Evolutionary conservation across 352 stramenopile genomes (phyloP).

Genomic region (Globisporangium carolinianum): DNA sequence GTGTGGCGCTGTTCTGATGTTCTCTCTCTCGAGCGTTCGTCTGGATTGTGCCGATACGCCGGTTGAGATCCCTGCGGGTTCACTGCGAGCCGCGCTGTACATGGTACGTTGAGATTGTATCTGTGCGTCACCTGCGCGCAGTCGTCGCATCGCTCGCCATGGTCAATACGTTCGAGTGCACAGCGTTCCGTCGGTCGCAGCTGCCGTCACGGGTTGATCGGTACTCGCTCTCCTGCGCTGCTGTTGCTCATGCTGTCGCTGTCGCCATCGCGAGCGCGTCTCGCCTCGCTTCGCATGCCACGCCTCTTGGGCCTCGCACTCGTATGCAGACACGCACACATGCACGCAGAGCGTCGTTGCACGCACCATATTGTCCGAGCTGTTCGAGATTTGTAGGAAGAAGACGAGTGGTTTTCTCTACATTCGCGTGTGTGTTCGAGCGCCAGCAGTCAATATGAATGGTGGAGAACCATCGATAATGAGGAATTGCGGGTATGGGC

Average conservation of each 20-base stretch:
- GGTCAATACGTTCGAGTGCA: too few species aligned
- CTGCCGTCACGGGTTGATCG: background rate
- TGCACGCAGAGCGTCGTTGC: background rate
- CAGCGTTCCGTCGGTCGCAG: background rate
- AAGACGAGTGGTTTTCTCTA: conserved; percentile 74
- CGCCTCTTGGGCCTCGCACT: background rate
- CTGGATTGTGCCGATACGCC: too few species aligned
- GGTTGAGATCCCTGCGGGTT: background rate
- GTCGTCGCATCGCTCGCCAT: too few species aligned
- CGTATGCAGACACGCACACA: conserved; percentile 1
- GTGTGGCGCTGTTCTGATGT: too few species aligned
- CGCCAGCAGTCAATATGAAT: conserved; percentile 30
- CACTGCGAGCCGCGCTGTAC: background rate
- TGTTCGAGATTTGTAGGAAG: conserved; percentile 83
- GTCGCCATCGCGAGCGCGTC: background rate
- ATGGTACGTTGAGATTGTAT: too few species aligned
- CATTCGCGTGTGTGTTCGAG: conserved; percentile 7
- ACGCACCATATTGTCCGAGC: conserved; percentile 72
- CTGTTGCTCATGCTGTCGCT: background rate
- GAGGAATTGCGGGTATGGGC: too few species aligned
- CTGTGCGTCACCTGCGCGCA: too few species aligned
- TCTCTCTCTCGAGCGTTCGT: too few species aligned
- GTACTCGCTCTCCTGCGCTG: background rate
- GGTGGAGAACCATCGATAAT: conserved; percentile 5
- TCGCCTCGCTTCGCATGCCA: background rate